Evolutionary conservation across 2,329 filamentous ascomycete species (phyloP).

Genomic region (Pseudocercospora crystallina): DNA sequence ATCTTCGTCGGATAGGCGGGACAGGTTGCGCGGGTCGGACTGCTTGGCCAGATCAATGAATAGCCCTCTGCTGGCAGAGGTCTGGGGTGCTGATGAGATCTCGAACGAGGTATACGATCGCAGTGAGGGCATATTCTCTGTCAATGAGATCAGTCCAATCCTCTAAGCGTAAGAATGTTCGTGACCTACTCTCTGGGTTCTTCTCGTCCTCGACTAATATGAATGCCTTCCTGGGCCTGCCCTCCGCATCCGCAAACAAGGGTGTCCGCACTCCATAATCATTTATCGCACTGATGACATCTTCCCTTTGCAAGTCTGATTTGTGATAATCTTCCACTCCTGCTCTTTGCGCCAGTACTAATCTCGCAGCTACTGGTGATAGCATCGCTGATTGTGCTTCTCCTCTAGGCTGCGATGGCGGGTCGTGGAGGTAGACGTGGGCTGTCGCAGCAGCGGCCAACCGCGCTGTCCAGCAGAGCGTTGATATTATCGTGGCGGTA

Average conservation of each 20-base stretch:
- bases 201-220: conserved; percentile 29
- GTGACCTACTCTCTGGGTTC: neutral
- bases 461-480: conserved; percentile 38
- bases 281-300: conserved; percentile 49
- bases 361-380: conserved; percentile 46
- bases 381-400: conserved; percentile 36
- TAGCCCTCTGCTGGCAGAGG: conserved; percentile 25
- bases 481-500: conserved; percentile 40
- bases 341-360: conserved; percentile 53
- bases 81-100: conserved; percentile 27
- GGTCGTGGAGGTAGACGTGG: conserved; percentile 40
- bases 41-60: conserved; percentile 34
- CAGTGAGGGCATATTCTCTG: conserved; percentile 4
- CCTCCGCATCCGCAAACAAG: conserved; percentile 38
- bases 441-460: conserved; percentile 32
- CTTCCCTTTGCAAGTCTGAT: conserved; percentile 40
- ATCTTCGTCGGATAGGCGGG: conserved; percentile 16
- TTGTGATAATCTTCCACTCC: conserved; percentile 52
- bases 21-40: conserved; percentile 14
- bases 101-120: conserved; percentile 26
- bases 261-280: conserved; percentile 43
- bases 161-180: neutral
- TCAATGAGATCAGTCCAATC: conserved; percentile 1
- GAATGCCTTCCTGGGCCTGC: conserved; percentile 21
- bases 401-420: conserved; percentile 26